Base-by-base conservation (phyloP, 208 protist species). In the Trypanosoma rangeli region DNA sequence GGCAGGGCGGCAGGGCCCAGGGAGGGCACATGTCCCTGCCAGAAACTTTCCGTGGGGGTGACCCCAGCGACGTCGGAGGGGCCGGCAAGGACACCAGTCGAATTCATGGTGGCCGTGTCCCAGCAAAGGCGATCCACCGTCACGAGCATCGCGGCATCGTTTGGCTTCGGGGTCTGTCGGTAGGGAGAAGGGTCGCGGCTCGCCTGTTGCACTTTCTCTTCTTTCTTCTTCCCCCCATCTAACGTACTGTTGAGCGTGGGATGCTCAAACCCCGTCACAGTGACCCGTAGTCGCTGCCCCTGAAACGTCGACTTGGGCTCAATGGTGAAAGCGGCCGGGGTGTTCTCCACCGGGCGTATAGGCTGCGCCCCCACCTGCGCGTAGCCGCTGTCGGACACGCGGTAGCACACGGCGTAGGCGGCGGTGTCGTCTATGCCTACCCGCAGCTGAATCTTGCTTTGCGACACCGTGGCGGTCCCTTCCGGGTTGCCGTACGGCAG, bases 351-450 rank as follows among this genome's bases (percentile, higher is more conserved):
- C 9, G 83, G 80, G 1, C 61, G 73, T 24, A 94, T 66, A 24
- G 31, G 60, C 10, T 58, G 26, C 10, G 61, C 61, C 33, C 79
- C 80, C 37, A 97, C 82, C 73, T 81, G 77, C 20, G 81, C 89
- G 68, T 80, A 97, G 31, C 92, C 89, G 73, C 88, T 94, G 73
- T 83, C 87, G 24, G 48, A 53, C 55, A 93, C 79, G 58, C 74
- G 73, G 76, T 94, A 97, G 74, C 92, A 97, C 18, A 97, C 76
- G 7, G 81, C 80, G 66, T 91, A 94, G 20, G 55, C 52, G 29
- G 42, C 35, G 8, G 62, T 70, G 37, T 83, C 79, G 44, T 68
- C 48, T 66, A 96, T 89, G 44, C 85, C 92, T 2, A 97, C 76
- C 28, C 87, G 89, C 20, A 97, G 60, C 8, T 64, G 50, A 12